Evolutionary conservation across 2,329 filamentous ascomycete genomes (phyloP).

Genomic region (Diplodia seriata): DNA sequence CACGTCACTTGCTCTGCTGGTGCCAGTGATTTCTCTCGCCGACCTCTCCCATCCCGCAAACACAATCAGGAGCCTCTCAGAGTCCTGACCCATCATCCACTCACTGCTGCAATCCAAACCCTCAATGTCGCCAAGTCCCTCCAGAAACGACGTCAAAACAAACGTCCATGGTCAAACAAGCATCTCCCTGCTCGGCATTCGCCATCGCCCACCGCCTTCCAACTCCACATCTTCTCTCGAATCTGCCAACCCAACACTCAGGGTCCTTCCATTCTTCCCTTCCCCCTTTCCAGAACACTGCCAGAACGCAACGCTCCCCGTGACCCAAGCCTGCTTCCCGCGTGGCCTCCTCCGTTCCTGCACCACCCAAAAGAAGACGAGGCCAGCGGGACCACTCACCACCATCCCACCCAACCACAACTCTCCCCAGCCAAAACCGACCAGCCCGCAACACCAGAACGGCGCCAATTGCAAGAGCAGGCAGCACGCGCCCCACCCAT

Average conservation of each 20-base stretch:
- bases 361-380: not conserved
- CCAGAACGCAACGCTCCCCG: not conserved
- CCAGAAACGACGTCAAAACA: not conserved
- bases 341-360: not conserved
- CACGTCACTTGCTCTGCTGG: not conserved
- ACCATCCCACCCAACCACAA: not conserved
- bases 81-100: not conserved
- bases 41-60: not conserved
- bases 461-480: not conserved
- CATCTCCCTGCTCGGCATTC: constrained; percentile 4
- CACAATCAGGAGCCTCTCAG: not conserved
- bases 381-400: not conserved
- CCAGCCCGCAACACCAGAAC: not conserved
- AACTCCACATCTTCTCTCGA: not conserved
- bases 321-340: not conserved
- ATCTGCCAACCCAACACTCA: not conserved
- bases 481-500: too few species aligned
- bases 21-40: not conserved
- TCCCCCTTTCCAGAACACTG: constrained; percentile 1
- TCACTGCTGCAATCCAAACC: not conserved
- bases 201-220: not conserved
- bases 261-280: not conserved
- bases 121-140: not conserved
- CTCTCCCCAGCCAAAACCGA: not conserved
- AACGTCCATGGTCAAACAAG: not conserved